Evolutionary conservation across 768 basidiomycete species (phyloP), one percentile per base, ranked within the genome.

Genomic region (Cystofilobasidium ferigula): DNA sequence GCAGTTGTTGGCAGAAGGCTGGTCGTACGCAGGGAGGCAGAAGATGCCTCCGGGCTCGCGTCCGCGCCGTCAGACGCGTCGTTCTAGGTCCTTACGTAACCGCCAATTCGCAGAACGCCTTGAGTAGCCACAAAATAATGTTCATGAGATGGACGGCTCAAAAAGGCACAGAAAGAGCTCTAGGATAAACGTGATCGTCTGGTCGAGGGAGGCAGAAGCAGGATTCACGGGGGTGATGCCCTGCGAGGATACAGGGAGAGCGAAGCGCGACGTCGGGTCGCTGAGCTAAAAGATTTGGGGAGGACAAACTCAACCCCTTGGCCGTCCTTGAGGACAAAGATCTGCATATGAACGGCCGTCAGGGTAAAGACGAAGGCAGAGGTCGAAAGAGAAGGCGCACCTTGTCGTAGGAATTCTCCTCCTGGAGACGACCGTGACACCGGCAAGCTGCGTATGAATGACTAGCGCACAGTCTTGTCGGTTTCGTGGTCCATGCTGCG

Each of bases 401-500:
- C 9, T 24, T 18, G 36, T 51, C 48, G n/a, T n/a, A n/a, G n/a
- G n/a, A n/a, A n/a, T n/a, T n/a, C n/a, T n/a, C n/a, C n/a, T n/a
- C n/a, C n/a, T n/a, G n/a, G 69, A 67, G 24, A 71, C 35, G 13
- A 71, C 64, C 1, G 69, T 70, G 0, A 42, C 36, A 5, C 64
- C 62, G 6, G 45, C 45, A 18, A 72, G 69, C 18, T 61, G 24
- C 1, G 69, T 53, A 16, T 67, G 47, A 18, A 71, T 63, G 10
- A 69, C 16, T 58, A n/a, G 30, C 67, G 69, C 22, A 69, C 68
- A 12, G 60, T 66, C 10, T 64, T 68, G 42, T 71, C 70, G 4
- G 71, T 72, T 14, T 61, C n/a, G 38, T 69, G 69, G 48, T 72
- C 70, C 63, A 71, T 72, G 20, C 64, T 70, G 20, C n/a, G n/a